phyloP scores from a whole-genome alignment of 352 stramenopile genomes.

The Globisporangium spiculum region DNA sequence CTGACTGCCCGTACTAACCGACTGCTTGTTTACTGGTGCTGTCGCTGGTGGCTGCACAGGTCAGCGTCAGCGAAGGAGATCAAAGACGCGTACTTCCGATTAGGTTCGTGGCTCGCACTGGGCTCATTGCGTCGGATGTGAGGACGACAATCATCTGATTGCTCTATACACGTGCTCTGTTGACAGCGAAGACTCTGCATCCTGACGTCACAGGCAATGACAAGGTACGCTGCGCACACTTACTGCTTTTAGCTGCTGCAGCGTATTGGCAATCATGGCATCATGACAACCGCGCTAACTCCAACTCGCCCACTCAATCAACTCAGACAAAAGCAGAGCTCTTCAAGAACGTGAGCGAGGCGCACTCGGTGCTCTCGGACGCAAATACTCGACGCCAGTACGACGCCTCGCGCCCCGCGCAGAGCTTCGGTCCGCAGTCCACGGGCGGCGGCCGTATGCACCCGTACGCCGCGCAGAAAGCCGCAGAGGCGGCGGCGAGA shows the following conservation, averaged over 20 bases:
- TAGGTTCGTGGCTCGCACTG: slow-evolving; percentile 32
- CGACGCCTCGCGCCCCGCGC: slow-evolving; percentile 42
- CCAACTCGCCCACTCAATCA: not conserved
- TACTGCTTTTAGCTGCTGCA: too few species aligned
- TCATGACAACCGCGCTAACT: not conserved
- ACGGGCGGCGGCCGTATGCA: slow-evolving; percentile 44
- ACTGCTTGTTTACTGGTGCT: too few species aligned
- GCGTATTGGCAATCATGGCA: too few species aligned
- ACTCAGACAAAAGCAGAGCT: slow-evolving; percentile 70
- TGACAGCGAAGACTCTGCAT: slow-evolving; percentile 73
- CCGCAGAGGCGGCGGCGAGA: slow-evolving; percentile 25
- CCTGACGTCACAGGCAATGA: slow-evolving; percentile 86
- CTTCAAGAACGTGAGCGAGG: slow-evolving; percentile 84
- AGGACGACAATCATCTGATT: too few species aligned
- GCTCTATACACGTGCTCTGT: not conserved
- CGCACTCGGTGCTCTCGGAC: slow-evolving; percentile 77
- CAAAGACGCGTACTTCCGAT: slow-evolving; percentile 74
- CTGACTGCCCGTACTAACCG: too few species aligned
- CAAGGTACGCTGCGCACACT: slow-evolving; percentile 19
- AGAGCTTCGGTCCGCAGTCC: slow-evolving; percentile 42
- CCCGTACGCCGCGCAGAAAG: slow-evolving; percentile 47
- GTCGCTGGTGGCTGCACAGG: slow-evolving; percentile 19
- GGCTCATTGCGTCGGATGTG: not conserved
- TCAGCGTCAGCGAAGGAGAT: slow-evolving; percentile 69
- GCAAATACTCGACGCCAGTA: slow-evolving; percentile 54